Evolutionary conservation across 768 basidiomycete species (phyloP), one percentile per base, ranked within the genome.

Genomic region (Psilocybe subaeruginosa): DNA sequence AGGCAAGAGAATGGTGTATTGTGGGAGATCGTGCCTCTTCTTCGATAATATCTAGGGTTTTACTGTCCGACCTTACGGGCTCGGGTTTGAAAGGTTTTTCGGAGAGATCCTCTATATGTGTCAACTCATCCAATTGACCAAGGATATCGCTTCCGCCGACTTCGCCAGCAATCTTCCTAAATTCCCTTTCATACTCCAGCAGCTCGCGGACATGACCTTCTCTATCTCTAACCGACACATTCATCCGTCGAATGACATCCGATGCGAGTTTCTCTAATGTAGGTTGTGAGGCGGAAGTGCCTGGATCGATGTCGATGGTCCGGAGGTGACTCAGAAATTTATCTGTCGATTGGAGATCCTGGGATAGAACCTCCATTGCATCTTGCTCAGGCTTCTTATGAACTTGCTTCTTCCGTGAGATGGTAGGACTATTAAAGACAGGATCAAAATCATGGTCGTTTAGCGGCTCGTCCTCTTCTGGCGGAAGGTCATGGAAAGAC

Each of bases 121-220:
- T 78, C 23, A 95, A 77, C 59, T 82, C 85, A 14, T 93, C 91
- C 55, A 95, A 76, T 64, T 81, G 80, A 9, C 86, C 85, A 8
- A 95, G 78, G 8, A 85, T 85, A 41, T 94, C 92, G 41, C 77
- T 82, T 17, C 93, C 93, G 41, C 90, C 90, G 16, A 91, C 84
- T 72, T 93, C 92, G 4, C 83, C 85, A 1, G 87, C 85, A 66
- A 93, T 90, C 70, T 86, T 86, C 65, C 84, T 82, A 69, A 95
- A 86, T 73, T 94, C 89, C 55, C 92, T 84, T 68, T 95, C 93
- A 69, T 82, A 90, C 64, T 88, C 90, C 37, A 88, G 76, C 56
- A 95, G 74, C 68, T 88, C 91, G 54, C 93, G 88, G 3, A 93
- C 85, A 74, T 95, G 93, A 2, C 80, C 82, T 71, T 95, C 93